Conservation (phyloP, 2,329 filamentous ascomycete genomes). For the Alternaria dauci region DNA sequence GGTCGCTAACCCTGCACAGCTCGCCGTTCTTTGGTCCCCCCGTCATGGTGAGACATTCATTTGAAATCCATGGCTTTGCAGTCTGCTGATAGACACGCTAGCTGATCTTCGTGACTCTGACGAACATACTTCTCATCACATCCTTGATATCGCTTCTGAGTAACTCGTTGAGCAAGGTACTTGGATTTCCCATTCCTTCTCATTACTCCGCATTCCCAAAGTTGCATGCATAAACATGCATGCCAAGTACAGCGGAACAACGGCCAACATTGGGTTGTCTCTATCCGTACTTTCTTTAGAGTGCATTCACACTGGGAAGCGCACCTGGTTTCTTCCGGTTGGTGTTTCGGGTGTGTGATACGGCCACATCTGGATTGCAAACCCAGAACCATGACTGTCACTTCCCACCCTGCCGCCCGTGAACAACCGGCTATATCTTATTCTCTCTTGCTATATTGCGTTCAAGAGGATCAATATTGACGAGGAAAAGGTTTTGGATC, state of each 20-base stretch:
- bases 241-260: constrained; percentile 26
- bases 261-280: constrained; percentile 31
- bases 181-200: constrained; percentile 36
- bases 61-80: constrained; percentile 17
- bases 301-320: not conserved
- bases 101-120: constrained; percentile 79
- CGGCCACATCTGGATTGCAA: constrained; percentile 10
- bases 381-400: constrained; percentile 1
- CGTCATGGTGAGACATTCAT: constrained; percentile 55
- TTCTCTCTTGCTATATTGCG: not conserved
- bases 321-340: constrained; percentile 6
- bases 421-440: not conserved
- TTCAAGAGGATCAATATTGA: constrained; percentile 48
- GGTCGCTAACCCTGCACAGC: constrained; percentile 40
- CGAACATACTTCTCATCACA: constrained; percentile 80
- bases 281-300: constrained; percentile 19
- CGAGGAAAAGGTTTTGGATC: constrained; percentile 62
- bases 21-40: constrained; percentile 62
- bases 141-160: constrained; percentile 80
- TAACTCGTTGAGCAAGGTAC: constrained; percentile 72
- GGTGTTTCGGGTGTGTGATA: constrained; percentile 10
- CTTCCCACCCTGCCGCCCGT: constrained; percentile 1
- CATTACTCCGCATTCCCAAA: constrained; percentile 14
- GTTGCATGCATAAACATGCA: constrained; percentile 26
- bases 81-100: constrained; percentile 41